Percentiles rank a stretch among this genome's conserved stretches.
Evolutionary conservation across 139 green algal species (phyloP).

Genomic region (Diplosphaera chodatii): DNA sequence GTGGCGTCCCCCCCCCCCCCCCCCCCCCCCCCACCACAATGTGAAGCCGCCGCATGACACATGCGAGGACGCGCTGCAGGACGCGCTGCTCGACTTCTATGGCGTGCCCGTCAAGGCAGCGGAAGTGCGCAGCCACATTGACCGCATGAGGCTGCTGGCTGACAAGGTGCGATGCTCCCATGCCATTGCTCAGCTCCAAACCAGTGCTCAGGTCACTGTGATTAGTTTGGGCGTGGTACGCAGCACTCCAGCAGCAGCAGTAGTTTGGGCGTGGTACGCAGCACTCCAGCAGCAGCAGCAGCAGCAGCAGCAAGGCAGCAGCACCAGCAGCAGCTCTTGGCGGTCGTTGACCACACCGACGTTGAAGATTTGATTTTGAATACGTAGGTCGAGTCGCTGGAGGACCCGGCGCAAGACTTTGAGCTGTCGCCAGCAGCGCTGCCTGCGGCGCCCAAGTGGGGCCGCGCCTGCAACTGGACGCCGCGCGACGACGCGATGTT

Average conservation of each 20-base stretch:
- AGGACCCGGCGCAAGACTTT: conserved; percentile 29
- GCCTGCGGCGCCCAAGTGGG: conserved; percentile 40
- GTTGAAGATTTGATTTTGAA: neutral
- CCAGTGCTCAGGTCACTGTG: no score
- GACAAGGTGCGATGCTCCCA: conserved; percentile 18
- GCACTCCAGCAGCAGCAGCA: no score
- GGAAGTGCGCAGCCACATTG: conserved; percentile 57
- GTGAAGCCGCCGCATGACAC: no score
- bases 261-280: no score
- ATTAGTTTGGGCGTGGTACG: no score
- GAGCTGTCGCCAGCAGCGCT: conserved; percentile 38
- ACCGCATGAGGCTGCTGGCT: conserved; percentile 50
- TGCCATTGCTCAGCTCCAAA: neutral
- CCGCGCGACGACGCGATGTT: conserved; percentile 71
- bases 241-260: no score
- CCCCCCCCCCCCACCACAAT: no score
- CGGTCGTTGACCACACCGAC: no score
- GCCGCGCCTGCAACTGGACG: conserved; percentile 49
- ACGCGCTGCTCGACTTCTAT: conserved; percentile 87
- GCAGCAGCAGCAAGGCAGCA: no score
- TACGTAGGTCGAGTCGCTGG: conserved; percentile 15
- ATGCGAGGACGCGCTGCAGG: no score
- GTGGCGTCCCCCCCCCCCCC: no score
- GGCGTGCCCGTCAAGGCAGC: conserved; percentile 69
- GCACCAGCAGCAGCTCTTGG: no score